Base-by-base conservation (phyloP, 2,329 filamentous ascomycete species). In the Penicillium sp. region DNA sequence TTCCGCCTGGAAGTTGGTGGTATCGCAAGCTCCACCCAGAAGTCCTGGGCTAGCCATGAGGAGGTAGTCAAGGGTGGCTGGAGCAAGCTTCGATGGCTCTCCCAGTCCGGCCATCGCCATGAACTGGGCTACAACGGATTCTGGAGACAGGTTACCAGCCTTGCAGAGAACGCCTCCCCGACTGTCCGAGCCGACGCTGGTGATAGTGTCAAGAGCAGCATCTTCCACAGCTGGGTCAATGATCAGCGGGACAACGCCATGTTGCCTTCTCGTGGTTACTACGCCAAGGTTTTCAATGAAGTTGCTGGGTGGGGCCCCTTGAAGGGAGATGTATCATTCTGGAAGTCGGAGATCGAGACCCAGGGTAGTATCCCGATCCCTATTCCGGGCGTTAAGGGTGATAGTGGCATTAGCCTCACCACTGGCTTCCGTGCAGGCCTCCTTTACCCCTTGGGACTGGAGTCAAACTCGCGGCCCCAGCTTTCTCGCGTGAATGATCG, bases 11-110 rank as follows among this genome's bases (percentile, higher is more conserved):
- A 93, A 64, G 68, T 96, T 58, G 93, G 96, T 63, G 92, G 84
- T 1, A 80, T 96, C 45, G 87, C 89, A 10, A 96, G 90, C 60
- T 88, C 91, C 45, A 96, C 91, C 0, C 85, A 93, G 60, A 97
- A 98, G 76, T 85, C 87, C 13, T 98, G 91, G 90, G 92, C 95
- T 22, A 95, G 90, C 62, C 93, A 99, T 70, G 93, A 98, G 67
- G 93, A 99, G 76, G 86, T 88, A 3, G 78, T 96, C 21, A 90
- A 88, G 69, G 92, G 93, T 16, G 91, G 85, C 21, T 88, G 85
- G 66, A 79, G 89, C 13, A 92, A 90, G 63, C 80, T 96, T 41
- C 86, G 87, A 39, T 98, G 90, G 89, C 75, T 88, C 37, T 86
- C 84, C 48, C 69, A 78, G 9, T 77, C 80, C 48, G 86, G 87